Evolutionary conservation across 2,329 filamentous ascomycete species (phyloP).

Genomic region (Pleurostoma richardsiae): DNA sequence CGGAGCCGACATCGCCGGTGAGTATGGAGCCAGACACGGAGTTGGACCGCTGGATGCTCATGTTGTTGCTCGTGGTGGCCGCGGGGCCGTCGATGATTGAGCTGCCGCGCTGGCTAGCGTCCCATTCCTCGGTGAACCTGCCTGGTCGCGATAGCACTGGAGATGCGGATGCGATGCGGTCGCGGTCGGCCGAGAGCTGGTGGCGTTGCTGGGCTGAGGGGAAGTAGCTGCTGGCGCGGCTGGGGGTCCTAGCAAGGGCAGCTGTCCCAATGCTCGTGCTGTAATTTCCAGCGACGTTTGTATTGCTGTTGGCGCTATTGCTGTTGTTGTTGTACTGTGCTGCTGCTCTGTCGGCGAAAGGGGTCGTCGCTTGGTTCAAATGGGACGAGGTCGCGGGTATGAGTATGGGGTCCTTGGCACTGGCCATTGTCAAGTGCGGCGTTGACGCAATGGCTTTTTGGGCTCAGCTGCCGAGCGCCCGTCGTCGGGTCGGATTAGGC

Average conservation of each 20-base stretch:
- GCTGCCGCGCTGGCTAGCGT: slow-evolving; percentile 61
- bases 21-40: slow-evolving; percentile 50
- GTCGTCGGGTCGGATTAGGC: no score
- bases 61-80: slow-evolving; percentile 8
- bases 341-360: no score
- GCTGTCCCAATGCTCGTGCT: slow-evolving; percentile 4
- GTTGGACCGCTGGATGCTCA: slow-evolving; percentile 52
- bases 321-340: no score
- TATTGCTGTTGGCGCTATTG: no score
- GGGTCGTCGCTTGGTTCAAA: no score
- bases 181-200: slow-evolving; percentile 1
- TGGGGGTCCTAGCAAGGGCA: slow-evolving; percentile 1
- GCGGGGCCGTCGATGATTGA: slow-evolving; percentile 53
- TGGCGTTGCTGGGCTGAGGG: slow-evolving; percentile 5
- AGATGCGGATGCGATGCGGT: slow-evolving; percentile 3
- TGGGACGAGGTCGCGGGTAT: no score
- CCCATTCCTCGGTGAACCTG: slow-evolving; percentile 67
- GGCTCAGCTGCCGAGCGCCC: no score
- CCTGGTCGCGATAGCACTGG: slow-evolving; percentile 26
- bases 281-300: no score
- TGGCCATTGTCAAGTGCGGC: no score
- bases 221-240: slow-evolving; percentile 2
- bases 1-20: slow-evolving; percentile 30
- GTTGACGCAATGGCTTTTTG: no score
- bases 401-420: no score